These are phyloP conservation scores for Kodamaea neixiangensis DNA, from an alignment of 805 yeast species.

Conservation along the genomic window DNA sequence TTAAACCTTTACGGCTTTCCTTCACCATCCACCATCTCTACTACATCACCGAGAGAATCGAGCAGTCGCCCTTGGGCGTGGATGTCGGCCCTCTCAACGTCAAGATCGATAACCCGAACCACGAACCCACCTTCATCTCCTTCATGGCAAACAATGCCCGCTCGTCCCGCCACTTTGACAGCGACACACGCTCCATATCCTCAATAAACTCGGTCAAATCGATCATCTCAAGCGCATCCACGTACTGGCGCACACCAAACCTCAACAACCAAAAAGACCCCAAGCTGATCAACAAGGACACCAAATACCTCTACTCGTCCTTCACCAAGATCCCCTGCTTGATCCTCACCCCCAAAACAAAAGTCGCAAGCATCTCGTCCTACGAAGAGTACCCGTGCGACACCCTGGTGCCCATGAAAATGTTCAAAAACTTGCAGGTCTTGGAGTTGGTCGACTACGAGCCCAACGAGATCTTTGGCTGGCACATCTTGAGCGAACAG, in stretches of 20 bases:
- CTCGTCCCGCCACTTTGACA: constrained; percentile 39
- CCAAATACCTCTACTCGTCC: constrained; percentile 59
- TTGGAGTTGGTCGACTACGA: constrained; percentile 61
- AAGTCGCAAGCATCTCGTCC: constrained; percentile 56
- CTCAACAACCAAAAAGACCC: constrained; percentile 38
- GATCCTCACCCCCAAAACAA: constrained; percentile 58
- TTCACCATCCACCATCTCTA: constrained; percentile 66
- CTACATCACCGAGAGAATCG: constrained; percentile 60
- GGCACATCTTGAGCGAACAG: constrained; percentile 58
- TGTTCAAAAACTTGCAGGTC: constrained; percentile 63
- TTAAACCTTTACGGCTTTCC: constrained; percentile 57
- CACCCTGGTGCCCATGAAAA: constrained; percentile 62
- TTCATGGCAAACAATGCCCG: constrained; percentile 60
- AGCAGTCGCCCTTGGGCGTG: constrained; percentile 44
- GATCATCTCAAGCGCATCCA: constrained; percentile 43
- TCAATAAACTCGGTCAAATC: constrained; percentile 62
- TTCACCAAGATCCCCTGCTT: constrained; percentile 68
- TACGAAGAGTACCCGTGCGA: constrained; percentile 75
- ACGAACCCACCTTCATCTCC: constrained; percentile 55
- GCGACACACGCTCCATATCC: constrained; percentile 51
- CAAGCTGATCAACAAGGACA: constrained; percentile 49
- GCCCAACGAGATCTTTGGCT: constrained; percentile 66
- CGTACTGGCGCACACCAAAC: constrained; percentile 38
- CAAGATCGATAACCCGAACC: constrained; percentile 58
- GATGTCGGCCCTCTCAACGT: constrained; percentile 65